Conservation (phyloP, 768 basidiomycete species). For the Leccinum rimulosum region DNA sequence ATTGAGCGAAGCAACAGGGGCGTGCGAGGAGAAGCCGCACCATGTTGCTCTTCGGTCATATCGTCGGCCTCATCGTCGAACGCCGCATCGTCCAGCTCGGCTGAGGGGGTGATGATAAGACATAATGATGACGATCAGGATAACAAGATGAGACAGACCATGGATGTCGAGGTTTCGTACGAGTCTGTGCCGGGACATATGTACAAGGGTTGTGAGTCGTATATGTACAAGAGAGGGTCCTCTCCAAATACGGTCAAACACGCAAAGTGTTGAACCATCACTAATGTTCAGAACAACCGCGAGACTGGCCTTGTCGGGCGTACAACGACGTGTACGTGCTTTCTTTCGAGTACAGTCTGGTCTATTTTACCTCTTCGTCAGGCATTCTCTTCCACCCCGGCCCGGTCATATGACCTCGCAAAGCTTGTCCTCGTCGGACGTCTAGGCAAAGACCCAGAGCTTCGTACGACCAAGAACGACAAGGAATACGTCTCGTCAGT, state of each 20-base stretch:
- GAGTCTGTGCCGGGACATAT: constrained; percentile 88
- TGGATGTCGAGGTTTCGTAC: constrained; percentile 82
- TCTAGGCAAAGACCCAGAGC: constrained; percentile 68
- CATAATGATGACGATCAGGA: not conserved
- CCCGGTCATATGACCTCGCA: constrained; percentile 60
- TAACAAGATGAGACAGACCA: constrained; percentile 38
- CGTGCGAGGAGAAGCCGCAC: constrained; percentile 39
- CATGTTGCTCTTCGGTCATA: constrained; percentile 79
- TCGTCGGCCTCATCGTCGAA: constrained; percentile 77
- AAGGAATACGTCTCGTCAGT: constrained; percentile 78
- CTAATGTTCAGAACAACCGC: constrained; percentile 50
- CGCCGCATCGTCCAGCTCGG: constrained; percentile 82
- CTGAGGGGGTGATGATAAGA: constrained; percentile 38
- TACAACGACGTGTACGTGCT: constrained; percentile 47
- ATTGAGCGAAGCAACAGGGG: constrained; percentile 7
- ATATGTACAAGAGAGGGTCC: not conserved
- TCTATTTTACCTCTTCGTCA: constrained; percentile 22
- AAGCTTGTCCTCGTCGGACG: constrained; percentile 78
- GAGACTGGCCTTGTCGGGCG: constrained; percentile 43
- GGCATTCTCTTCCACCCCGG: constrained; percentile 62
- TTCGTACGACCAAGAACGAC: constrained; percentile 64
- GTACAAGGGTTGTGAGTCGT: constrained; percentile 3
- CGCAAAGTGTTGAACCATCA: not conserved
- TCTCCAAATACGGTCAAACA: constrained; percentile 23
- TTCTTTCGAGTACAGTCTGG: not conserved